Evolutionary conservation across 352 stramenopile genomes (phyloP).

Genomic region (Detonula confervacea): DNA sequence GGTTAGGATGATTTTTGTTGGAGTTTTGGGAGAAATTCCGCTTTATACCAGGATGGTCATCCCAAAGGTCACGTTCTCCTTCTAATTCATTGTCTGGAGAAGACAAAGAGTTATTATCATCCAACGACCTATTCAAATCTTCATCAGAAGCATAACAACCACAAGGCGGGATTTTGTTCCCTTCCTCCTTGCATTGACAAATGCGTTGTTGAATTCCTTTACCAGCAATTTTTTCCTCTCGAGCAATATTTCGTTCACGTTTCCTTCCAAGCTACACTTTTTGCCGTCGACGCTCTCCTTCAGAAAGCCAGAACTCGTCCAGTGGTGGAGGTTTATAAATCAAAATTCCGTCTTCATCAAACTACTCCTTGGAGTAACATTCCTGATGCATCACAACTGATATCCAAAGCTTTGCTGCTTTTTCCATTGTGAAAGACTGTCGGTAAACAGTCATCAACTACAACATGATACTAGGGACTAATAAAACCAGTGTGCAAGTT

Average conservation of each 20-base stretch:
- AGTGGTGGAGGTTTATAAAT: slow-evolving; percentile 18
- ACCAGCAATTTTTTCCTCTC: neutral
- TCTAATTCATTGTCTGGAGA: neutral
- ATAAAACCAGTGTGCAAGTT: slow-evolving; percentile 39
- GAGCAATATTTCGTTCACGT: neutral
- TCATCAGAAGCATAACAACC: neutral
- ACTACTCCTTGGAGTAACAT: slow-evolving; percentile 13
- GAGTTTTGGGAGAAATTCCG: neutral
- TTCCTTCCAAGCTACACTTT: no score
- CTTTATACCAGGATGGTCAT: neutral
- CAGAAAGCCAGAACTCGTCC: slow-evolving; percentile 27
- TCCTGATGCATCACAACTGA: slow-evolving; percentile 33
- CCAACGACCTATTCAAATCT: slow-evolving; percentile 2
- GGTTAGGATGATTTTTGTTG: neutral
- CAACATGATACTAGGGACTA: slow-evolving; percentile 42
- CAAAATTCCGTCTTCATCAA: slow-evolving; percentile 6
- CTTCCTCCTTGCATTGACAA: no score
- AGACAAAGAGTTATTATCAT: no score
- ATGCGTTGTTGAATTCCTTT: neutral
- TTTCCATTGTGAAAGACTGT: slow-evolving; percentile 18
- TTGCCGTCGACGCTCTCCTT: slow-evolving; percentile 5
- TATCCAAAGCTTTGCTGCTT: neutral
- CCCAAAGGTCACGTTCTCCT: neutral
- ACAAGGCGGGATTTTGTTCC: neutral
- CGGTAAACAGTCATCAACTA: slow-evolving; percentile 48